phyloP scores from a whole-genome alignment of 2,329 filamentous ascomycete species.

The Trichophyton rubrum region DNA sequence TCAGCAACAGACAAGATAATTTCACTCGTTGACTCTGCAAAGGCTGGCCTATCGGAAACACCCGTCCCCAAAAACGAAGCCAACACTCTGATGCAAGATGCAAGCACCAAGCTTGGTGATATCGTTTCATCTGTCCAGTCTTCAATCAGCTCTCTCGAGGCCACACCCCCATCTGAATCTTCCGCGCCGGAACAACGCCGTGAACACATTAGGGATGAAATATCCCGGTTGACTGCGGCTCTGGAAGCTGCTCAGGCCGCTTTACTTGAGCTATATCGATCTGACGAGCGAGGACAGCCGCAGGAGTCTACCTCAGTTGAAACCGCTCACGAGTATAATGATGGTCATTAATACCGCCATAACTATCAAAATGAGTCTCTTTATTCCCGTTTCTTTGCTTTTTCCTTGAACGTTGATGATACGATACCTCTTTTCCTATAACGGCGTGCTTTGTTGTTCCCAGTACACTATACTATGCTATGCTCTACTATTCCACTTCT shows the following conservation, averaged over 20 bases:
- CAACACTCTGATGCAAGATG: slow-evolving; percentile 37
- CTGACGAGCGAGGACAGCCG: neutral
- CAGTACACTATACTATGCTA: neutral
- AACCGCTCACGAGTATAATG: neutral
- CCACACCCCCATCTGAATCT: neutral
- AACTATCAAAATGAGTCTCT: neutral
- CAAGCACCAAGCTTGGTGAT: slow-evolving; percentile 41
- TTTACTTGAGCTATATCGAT: neutral
- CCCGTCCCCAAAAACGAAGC: slow-evolving; percentile 44
- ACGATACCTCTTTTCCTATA: neutral
- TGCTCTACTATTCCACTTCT: neutral
- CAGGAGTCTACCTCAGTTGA: neutral
- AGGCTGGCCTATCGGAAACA: slow-evolving; percentile 42
- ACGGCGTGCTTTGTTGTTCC: neutral
- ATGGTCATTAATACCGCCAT: neutral
- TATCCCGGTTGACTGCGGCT: neutral
- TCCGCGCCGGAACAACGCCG: neutral
- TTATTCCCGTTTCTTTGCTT: neutral
- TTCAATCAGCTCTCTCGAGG: slow-evolving; percentile 42
- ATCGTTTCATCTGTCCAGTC: slow-evolving; percentile 43
- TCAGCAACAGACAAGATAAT: slow-evolving; percentile 46
- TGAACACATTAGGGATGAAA: neutral
- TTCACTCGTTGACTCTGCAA: slow-evolving; percentile 47
- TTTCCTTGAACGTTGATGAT: neutral
- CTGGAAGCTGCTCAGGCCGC: neutral